Evolutionary conservation across 306 rosid species (phyloP).

Genomic region (Cicer pinnatifidum): DNA sequence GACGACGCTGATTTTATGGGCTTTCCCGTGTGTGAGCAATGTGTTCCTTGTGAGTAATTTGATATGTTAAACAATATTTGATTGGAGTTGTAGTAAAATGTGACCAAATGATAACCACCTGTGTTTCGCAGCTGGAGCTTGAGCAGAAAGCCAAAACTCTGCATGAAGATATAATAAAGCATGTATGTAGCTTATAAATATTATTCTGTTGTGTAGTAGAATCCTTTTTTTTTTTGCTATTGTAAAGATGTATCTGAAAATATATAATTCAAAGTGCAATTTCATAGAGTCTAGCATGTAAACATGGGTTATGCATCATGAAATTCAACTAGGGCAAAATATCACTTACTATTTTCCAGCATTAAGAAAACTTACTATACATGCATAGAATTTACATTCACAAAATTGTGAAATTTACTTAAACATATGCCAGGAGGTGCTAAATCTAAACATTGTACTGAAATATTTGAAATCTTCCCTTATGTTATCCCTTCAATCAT

Average conservation of each 20-base stretch:
- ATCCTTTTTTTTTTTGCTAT: slow-evolving; percentile 22
- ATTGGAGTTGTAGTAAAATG: slow-evolving; percentile 35
- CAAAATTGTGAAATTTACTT: slow-evolving; percentile 3
- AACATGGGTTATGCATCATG: slow-evolving; percentile 29
- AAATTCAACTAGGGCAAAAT: slow-evolving; percentile 22
- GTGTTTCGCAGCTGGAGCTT: slow-evolving; percentile 68
- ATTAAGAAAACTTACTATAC: neutral
- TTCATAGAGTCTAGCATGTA: slow-evolving; percentile 26
- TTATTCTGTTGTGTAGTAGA: slow-evolving; percentile 28
- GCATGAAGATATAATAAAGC: slow-evolving; percentile 71
- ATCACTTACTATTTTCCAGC: slow-evolving; percentile 21
- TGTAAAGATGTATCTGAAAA: slow-evolving; percentile 3
- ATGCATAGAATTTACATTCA: slow-evolving; percentile 24
- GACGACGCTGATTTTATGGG: neutral
- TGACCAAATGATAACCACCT: slow-evolving; percentile 35
- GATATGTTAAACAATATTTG: slow-evolving; percentile 21
- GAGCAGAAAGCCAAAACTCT: slow-evolving; percentile 73
- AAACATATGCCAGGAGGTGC: slow-evolving; percentile 17
- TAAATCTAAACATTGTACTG: slow-evolving; percentile 32
- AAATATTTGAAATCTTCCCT: slow-evolving; percentile 35
- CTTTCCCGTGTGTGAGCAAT: slow-evolving; percentile 34
- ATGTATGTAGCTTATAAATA: slow-evolving; percentile 55
- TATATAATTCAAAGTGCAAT: slow-evolving; percentile 21
- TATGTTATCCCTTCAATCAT: slow-evolving; percentile 22
- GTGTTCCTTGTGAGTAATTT: slow-evolving; percentile 31